Evolutionary conservation across 805 yeast species (phyloP).

Genomic region (Jamesozyma lodderae): DNA sequence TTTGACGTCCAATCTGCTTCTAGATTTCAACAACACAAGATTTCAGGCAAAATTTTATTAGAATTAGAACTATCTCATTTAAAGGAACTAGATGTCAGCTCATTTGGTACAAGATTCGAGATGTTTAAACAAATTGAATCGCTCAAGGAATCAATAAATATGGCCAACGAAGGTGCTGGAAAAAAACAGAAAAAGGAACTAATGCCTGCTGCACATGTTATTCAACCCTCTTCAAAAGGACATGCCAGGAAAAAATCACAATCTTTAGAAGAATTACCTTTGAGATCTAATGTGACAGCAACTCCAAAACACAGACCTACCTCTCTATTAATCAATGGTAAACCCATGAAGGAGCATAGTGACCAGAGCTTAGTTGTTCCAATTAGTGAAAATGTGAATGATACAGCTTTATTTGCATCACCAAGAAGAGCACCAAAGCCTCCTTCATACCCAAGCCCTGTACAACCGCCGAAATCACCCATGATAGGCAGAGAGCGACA

Average conservation of each 20-base stretch:
- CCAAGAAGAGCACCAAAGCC: conserved; percentile 73
- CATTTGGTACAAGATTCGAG: conserved; percentile 94
- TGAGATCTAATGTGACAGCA: not conserved
- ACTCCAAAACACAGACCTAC: conserved; percentile 10
- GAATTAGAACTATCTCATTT: conserved; percentile 79
- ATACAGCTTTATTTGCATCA: conserved; percentile 37
- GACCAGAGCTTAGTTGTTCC: conserved; percentile 12
- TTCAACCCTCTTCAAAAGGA: conserved; percentile 13
- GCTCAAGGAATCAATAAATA: conserved; percentile 27
- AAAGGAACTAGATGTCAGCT: conserved; percentile 83
- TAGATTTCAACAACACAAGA: conserved; percentile 77
- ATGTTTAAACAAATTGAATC: conserved; percentile 81
- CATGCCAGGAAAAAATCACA: conserved; percentile 13
- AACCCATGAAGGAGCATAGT: conserved; percentile 3
- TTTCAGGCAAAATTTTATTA: conserved; percentile 75
- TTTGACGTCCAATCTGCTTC: conserved; percentile 69
- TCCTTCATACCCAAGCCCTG: conserved; percentile 42
- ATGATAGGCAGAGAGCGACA: conserved; percentile 5
- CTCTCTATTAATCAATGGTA: conserved; percentile 12
- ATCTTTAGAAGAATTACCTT: conserved; percentile 17
- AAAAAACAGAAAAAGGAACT: conserved; percentile 10
- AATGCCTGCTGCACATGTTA: conserved; percentile 36
- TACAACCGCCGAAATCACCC: conserved; percentile 31
- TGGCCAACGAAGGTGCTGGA: not conserved
- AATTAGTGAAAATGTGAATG: conserved; percentile 6